Evolutionary conservation across 352 stramenopile species (phyloP), one percentile per base, ranked within the genome.

Genomic region (Globisporangium nodosum): DNA sequence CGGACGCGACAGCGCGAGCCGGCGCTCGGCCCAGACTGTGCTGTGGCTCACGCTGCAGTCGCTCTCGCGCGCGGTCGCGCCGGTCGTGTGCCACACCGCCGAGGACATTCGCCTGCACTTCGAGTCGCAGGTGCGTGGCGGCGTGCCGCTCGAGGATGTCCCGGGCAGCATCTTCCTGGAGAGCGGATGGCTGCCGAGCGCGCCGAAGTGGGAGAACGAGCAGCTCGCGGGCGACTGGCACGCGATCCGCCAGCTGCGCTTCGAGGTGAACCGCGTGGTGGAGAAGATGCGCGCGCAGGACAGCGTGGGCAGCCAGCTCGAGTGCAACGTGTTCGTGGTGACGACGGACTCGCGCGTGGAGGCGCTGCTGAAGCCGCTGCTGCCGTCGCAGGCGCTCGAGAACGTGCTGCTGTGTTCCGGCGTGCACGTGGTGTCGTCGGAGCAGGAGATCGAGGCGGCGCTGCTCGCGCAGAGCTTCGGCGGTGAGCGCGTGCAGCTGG

Each of bases 101-200:
- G 96, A 99, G 64, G 97, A 99, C 67, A 98, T 99, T 63, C 97
- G 92, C 59, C 82, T 98, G 59, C 86, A 96, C 57, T 85, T 80
- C 60, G 61, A 74, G 13, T 74, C 81, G 15, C 77, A 88, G 56
- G 55, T 77, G 3, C 68, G 37, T 16, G 51, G 50, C 50, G 50
- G 33, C 35, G 27, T 76, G 37, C 60, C 65, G 1, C 64, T 89
- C 3, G 76, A 89, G 7, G 65, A 88, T 21, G 79, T 90, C 1
- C 42, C 65, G 9, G 80, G 78, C 21, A 90, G 78, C 58, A 72
- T 96, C 42, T 96, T 96, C 68, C 65, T 78, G 2, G 75, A 92
- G 13, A 61, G 81, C 27, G 66, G 65, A 43, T 90, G 78, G 76
- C 73, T 88, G 57, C 74, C 76, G n/a, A 72, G 62, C 30, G 76